phyloP scores from a whole-genome alignment of 139 green algal species.

The Coelastrella sp. region DNA sequence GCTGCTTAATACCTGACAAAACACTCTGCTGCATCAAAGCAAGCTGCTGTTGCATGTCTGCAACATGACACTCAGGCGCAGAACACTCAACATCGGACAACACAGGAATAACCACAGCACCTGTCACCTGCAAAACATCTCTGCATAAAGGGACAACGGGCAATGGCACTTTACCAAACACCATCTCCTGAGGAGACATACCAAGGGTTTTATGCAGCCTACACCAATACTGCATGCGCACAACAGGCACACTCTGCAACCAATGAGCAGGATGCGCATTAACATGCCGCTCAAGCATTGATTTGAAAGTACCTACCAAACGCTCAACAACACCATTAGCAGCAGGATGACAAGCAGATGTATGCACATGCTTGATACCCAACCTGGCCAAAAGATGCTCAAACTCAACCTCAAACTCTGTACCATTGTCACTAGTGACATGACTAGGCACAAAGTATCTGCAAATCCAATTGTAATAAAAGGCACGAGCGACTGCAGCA shows the following conservation, averaged over 20 bases:
- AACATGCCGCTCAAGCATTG: conserved; percentile 7
- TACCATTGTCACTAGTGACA: conserved; percentile 14
- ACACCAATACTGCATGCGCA: conserved; percentile 14
- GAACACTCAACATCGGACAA: background rate
- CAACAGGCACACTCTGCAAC: conserved; percentile 34
- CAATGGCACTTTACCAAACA: conserved; percentile 23
- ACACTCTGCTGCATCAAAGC: background rate
- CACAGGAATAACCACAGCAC: background rate
- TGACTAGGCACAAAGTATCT: conserved; percentile 24
- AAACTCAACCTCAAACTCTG: conserved; percentile 8
- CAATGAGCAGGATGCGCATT: conserved; percentile 30
- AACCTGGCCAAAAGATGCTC: background rate
- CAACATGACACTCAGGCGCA: background rate
- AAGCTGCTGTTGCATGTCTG: background rate
- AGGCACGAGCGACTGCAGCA: background rate
- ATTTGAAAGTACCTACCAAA: background rate
- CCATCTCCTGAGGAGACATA: conserved; percentile 35
- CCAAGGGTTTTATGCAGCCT: conserved; percentile 12
- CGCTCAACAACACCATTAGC: conserved; percentile 21
- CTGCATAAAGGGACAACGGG: background rate
- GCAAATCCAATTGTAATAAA: conserved; percentile 1
- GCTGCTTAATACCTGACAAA: background rate
- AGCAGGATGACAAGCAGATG: background rate
- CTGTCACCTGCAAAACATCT: background rate
- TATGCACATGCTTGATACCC: conserved; percentile 2